Percentiles rank a stretch among this genome's conserved stretches.
phyloP scores from a whole-genome alignment of 2,329 filamentous ascomycete species.

The Aspergillus proliferans region DNA sequence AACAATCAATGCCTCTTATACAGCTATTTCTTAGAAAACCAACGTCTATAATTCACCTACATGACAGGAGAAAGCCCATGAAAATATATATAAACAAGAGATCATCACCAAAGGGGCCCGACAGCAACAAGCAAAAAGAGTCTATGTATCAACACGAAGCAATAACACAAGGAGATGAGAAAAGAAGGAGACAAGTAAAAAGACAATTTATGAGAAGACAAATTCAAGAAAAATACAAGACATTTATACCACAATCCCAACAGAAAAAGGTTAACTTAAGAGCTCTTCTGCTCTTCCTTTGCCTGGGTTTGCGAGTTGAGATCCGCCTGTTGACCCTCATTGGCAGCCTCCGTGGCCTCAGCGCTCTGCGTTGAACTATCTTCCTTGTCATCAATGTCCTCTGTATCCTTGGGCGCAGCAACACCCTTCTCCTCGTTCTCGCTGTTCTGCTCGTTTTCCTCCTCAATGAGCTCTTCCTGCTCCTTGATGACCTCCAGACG shows the following conservation, averaged over 20 bases:
- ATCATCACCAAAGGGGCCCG: conserved; percentile 1
- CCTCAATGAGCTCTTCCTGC: conserved; percentile 95
- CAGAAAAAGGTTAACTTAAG: conserved; percentile 8
- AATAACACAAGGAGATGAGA: conserved; percentile 10
- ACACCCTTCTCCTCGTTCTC: conserved; percentile 69
- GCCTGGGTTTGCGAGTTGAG: conserved; percentile 15
- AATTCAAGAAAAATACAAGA: conserved; percentile 6
- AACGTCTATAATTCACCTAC: neutral
- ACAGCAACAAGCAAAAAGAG: conserved; percentile 5
- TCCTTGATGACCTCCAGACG: conserved; percentile 96
- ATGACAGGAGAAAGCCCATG: conserved; percentile 3
- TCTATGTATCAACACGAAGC: conserved; percentile 18
- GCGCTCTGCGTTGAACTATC: conserved; percentile 50
- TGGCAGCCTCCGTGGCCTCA: conserved; percentile 39
- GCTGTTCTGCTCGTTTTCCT: conserved; percentile 89
- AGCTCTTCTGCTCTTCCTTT: conserved; percentile 23
- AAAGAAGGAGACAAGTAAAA: conserved; percentile 2
- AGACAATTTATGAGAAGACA: conserved; percentile 1
- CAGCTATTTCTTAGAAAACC: neutral
- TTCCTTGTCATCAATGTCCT: conserved; percentile 93
- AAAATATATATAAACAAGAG: neutral
- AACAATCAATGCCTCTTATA: neutral
- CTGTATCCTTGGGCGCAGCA: conserved; percentile 72
- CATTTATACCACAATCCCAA: conserved; percentile 10
- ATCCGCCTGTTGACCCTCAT: conserved; percentile 34